Base-by-base conservation (phyloP, 2,329 filamentous ascomycete genomes). In the Pseudogymnoascus sp. region DNA sequence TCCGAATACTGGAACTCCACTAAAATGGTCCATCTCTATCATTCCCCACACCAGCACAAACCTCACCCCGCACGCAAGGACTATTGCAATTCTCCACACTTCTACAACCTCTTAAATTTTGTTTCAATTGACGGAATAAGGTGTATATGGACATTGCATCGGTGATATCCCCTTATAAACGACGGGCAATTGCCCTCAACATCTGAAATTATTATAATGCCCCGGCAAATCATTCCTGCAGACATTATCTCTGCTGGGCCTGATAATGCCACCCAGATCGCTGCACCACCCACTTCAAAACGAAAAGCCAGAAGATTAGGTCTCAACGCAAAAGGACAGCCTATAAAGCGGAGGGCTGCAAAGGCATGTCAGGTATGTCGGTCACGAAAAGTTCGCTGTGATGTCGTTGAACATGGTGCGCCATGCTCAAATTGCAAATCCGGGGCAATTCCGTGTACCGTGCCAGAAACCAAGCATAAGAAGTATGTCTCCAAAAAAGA, bases 401-500 rank as follows among this genome's bases (percentile, higher is more conserved):
- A 56, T 18, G 49, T 56, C 9, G 49, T 56, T 56, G 25, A 56
- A 12, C 49, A 56, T 56, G 49, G 49, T 18, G 25, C 11, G n/a
- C 49, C 49, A 56, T 56, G 49, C 28, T 34, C 49, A 28, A 56
- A 56, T 56, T 56, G 49, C 49, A 34, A 56, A 31, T 34, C 49
- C 9, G 49, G 49, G 34, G 49, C 49, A 28, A 56, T 56, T 56
- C 49, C 25, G 1, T 56, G 49, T 11, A 34, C 49, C 25, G 49
- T 56, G 25, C 49, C 49, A 34, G 49, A 56, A 56, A 56, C 49
- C 25, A 56, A 34, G 49, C 49, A n/a, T 34, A 56, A 56, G 49
- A 56, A 11, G 49, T 56, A 56, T 8, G 28, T 34, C 28, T 12
- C 4, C n/a, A 34, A 56, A 31, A 18, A 12, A 56, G 8, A 11